Conservation (phyloP, 345 rosid genomes). For the Euclidium syriacum region DNA sequence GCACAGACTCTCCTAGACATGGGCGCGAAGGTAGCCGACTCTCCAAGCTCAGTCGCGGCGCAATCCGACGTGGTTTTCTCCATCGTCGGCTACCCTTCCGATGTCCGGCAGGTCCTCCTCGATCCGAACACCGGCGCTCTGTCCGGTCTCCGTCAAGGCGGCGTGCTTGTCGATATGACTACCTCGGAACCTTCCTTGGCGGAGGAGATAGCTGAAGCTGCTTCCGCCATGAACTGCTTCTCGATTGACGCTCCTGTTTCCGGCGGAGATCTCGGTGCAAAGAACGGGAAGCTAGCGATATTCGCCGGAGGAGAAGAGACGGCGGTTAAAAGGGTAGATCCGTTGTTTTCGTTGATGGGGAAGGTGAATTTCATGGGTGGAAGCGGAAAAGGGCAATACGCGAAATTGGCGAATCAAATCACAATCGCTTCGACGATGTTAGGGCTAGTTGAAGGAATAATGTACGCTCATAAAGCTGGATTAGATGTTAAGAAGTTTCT, state of each 20-base stretch:
- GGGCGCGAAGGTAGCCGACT: slow-evolving; percentile 64
- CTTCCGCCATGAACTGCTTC: slow-evolving; percentile 46
- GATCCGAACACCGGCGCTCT: slow-evolving; percentile 68
- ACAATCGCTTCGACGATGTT: slow-evolving; percentile 81
- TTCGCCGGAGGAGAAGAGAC: slow-evolving; percentile 71
- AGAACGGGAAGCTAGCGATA: slow-evolving; percentile 59
- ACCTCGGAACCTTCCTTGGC: slow-evolving; percentile 96
- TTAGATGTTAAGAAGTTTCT: slow-evolving; percentile 57
- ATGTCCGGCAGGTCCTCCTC: slow-evolving; percentile 78
- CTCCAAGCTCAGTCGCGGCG: slow-evolving; percentile 60
- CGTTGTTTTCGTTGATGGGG: slow-evolving; percentile 63
- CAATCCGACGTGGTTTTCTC: slow-evolving; percentile 83
- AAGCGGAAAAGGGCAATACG: slow-evolving; percentile 76
- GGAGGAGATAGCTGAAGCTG: slow-evolving; percentile 54
- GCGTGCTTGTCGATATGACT: slow-evolving; percentile 89
- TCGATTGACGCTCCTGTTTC: slow-evolving; percentile 78
- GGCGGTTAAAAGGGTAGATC: slow-evolving; percentile 40
- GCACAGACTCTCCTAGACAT: slow-evolving; percentile 71
- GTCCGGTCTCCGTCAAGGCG: slow-evolving; percentile 63
- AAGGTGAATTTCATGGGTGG: slow-evolving; percentile 77
- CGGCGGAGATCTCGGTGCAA: slow-evolving; percentile 76
- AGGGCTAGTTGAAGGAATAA: slow-evolving; percentile 75
- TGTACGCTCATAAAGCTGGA: slow-evolving; percentile 73
- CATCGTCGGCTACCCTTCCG: slow-evolving; percentile 91
- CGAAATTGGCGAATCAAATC: slow-evolving; percentile 74